Conservation (phyloP, 1,284 basidiomycete species). For the Volvariella volvacea region DNA sequence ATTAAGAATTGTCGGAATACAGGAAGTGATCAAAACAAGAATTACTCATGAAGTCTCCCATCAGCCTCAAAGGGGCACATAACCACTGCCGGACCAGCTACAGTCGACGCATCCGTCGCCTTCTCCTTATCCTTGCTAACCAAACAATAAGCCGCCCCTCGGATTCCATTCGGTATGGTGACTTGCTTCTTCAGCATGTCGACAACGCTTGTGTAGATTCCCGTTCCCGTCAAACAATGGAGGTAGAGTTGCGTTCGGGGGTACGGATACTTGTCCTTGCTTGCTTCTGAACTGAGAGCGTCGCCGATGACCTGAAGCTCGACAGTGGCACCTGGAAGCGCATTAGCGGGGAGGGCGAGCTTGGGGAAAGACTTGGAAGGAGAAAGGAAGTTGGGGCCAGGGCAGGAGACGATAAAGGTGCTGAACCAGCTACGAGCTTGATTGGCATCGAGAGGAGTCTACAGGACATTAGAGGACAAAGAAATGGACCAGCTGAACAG, state of each 20-base stretch:
- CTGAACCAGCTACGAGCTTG: conserved; percentile 39
- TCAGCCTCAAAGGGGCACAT: conserved; percentile 25
- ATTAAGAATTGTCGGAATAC: too few relatives aligned
- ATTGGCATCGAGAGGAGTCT: conserved; percentile 44
- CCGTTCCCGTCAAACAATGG: conserved; percentile 32
- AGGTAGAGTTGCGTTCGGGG: conserved; percentile 3
- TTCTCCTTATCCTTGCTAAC: conserved; percentile 21
- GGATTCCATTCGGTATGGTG: conserved; percentile 20
- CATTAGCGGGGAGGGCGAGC: too few relatives aligned
- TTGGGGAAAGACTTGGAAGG: conserved; percentile 6
- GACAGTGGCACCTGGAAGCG: too few relatives aligned
- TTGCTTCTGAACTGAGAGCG: too few relatives aligned
- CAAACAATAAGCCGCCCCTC: conserved; percentile 26
- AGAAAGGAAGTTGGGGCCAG: conserved; percentile 33
- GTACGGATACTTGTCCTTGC: too few relatives aligned
- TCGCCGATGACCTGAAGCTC: too few relatives aligned
- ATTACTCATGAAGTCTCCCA: conserved; percentile 5
- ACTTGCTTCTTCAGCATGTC: conserved; percentile 14
- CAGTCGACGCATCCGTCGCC: conserved; percentile 30
- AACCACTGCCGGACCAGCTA: conserved; percentile 42
- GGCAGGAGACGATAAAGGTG: conserved; percentile 42
- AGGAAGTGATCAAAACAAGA: neutral
- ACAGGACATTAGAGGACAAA: neutral
- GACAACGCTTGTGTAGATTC: conserved; percentile 24
- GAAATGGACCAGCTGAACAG: neutral